Base-by-base conservation (phyloP, 1,284 basidiomycete species). In the Rhodotorula glutinis region DNA sequence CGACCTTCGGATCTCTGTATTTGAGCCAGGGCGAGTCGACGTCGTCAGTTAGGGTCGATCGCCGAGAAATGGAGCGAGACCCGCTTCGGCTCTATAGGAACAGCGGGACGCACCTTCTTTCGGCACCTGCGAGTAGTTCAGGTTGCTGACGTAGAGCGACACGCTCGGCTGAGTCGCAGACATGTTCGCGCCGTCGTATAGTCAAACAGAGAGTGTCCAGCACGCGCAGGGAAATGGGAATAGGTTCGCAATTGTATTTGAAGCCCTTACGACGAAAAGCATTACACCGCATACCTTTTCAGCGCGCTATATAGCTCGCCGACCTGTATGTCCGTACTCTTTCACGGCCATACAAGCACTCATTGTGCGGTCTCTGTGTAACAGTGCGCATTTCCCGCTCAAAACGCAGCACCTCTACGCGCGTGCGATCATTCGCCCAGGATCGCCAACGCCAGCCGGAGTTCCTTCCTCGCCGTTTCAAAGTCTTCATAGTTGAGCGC, bases 101-200 rank as follows among this genome's bases (percentile, higher is more conserved):
- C 29, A 44, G 43, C 17, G 43, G 49, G 30, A 76, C 81, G 69
- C 49, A 82, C 82, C 83, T 43, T 90, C 87, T 80, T 95, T 98
- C 81, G 93, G 92, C 74, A 95, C 84, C 80, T 94, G 92, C 78
- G 90, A 88, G 62, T 63, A 63, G 77, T 96, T 92, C 76, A 98
- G 85, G 78, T 96, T 96, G 77, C 92, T 91, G 79, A 98, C 82
- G 81, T 96, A 98, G 74, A 98, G 85, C 60, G 94, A 91, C 56
- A 85, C 77, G 89, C 92, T 40, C 92, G 94, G 78, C 88, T 62
- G 64, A 27, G n/a, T 44, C 5, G 54, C n/a, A 7, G 67, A 60
- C 69, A 71, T 71, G 33, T 11, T 19, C 30, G 30, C 49, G 33
- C 11, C 10, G 7, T 13, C 23, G 44, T 11, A 43, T 8, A 25